Evolutionary conservation across 2,329 filamentous ascomycete species (phyloP).

Genomic region (Microcyclospora pomicola): DNA sequence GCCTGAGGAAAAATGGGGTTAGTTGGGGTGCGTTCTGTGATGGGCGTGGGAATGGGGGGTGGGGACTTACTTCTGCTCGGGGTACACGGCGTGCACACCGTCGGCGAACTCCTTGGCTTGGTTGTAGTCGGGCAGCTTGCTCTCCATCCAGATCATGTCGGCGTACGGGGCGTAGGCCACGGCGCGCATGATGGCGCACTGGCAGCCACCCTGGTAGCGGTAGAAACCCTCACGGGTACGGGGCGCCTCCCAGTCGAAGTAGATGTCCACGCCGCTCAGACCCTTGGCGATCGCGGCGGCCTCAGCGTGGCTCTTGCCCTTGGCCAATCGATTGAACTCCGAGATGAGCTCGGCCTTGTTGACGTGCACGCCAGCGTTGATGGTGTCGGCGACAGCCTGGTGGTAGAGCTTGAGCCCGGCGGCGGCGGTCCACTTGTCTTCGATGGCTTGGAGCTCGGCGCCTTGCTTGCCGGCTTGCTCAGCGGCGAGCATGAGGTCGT

Average conservation of each 20-base stretch:
- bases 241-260: constrained; percentile 92
- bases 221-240: constrained; percentile 93
- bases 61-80: constrained; percentile 89
- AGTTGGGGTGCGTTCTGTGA: neutral
- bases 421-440: constrained; percentile 72
- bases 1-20: constrained; percentile 34
- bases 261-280: constrained; percentile 65
- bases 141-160: constrained; percentile 87
- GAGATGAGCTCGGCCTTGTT: constrained; percentile 56
- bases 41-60: neutral
- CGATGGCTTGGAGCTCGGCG: constrained; percentile 70
- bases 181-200: constrained; percentile 81
- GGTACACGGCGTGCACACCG: constrained; percentile 87
- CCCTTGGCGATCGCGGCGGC: constrained; percentile 64
- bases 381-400: constrained; percentile 73
- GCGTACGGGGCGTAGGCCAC: constrained; percentile 78
- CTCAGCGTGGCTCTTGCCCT: constrained; percentile 78
- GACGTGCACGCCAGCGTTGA: constrained; percentile 51
- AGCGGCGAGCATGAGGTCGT: constrained; percentile 80
- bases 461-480: constrained; percentile 72
- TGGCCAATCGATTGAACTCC: constrained; percentile 52
- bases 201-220: constrained; percentile 78
- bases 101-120: constrained; percentile 89
- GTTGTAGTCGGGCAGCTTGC: constrained; percentile 78
- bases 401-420: constrained; percentile 79